Conservation (phyloP, 371 early-diverging fungal species). For the Choanephora cucurbitarum region DNA sequence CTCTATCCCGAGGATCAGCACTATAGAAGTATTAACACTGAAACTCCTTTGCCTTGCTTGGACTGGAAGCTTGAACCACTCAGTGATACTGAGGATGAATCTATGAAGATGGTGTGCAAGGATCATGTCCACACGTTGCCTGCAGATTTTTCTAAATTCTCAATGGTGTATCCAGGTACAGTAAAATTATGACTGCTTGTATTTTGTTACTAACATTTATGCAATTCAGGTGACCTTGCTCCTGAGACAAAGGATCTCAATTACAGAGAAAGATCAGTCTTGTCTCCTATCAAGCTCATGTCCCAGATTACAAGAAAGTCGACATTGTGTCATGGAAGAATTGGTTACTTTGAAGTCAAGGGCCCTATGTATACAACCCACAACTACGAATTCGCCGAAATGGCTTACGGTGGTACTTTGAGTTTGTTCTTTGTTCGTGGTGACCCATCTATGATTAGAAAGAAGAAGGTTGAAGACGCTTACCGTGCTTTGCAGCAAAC, state of each 20-base stretch:
- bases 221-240: no score
- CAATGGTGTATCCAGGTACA: slow-evolving; percentile 1
- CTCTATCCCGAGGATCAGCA: slow-evolving; percentile 8
- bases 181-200: neutral
- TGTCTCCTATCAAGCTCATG: slow-evolving; percentile 12
- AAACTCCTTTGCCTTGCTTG: neutral
- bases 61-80: slow-evolving; percentile 7
- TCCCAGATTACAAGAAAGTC: slow-evolving; percentile 10
- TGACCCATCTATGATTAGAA: neutral
- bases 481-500: neutral
- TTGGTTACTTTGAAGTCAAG: slow-evolving; percentile 2
- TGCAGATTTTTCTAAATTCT: neutral
- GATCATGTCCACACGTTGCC: neutral
- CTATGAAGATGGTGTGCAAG: no score
- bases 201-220: no score
- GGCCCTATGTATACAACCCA: neutral
- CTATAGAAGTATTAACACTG: neutral
- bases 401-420: slow-evolving; percentile 8
- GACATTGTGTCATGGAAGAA: neutral
- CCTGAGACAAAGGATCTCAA: slow-evolving; percentile 3
- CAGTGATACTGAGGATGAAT: neutral
- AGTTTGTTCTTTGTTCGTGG: slow-evolving; percentile 5
- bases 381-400: slow-evolving; percentile 15
- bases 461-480: neutral
- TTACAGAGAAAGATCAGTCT: slow-evolving; percentile 7